These are phyloP conservation scores for Castanopsis chinensis DNA, from an alignment of 306 rosid species.

Conservation along the genomic window DNA sequence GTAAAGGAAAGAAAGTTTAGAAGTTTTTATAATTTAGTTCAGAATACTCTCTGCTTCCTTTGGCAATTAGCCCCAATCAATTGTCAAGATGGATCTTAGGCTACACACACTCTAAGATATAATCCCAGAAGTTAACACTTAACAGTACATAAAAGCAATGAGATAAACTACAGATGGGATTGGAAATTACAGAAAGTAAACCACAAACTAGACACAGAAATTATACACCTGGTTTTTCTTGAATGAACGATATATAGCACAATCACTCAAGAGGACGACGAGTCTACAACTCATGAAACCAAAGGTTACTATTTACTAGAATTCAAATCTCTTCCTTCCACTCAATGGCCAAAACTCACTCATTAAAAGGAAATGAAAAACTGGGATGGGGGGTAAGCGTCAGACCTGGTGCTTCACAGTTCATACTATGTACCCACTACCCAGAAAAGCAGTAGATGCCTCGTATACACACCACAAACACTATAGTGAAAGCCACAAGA, in stretches of 20 bases:
- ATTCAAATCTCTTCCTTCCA: too few relatives aligned
- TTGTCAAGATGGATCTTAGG: neutral
- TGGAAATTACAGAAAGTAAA: neutral
- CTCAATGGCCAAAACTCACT: too few relatives aligned
- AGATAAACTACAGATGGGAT: neutral
- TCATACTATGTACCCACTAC: neutral
- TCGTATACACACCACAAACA: neutral
- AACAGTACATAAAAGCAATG: neutral
- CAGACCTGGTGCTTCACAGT: neutral
- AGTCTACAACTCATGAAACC: too few relatives aligned
- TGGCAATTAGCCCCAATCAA: neutral
- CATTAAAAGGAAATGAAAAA: neutral
- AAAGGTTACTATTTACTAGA: too few relatives aligned
- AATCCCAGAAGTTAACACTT: too few relatives aligned
- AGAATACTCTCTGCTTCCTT: neutral
- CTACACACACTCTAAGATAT: neutral
- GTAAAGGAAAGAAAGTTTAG: neutral
- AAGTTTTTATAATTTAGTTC: neutral
- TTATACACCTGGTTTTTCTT: neutral
- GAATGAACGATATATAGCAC: neutral
- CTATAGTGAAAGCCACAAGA: neutral
- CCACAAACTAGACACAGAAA: neutral
- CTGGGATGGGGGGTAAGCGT: neutral
- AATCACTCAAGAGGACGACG: too few relatives aligned
- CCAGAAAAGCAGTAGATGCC: neutral